phyloP scores from a whole-genome alignment of 805 yeast genomes.

The Lipomyces sp. region DNA sequence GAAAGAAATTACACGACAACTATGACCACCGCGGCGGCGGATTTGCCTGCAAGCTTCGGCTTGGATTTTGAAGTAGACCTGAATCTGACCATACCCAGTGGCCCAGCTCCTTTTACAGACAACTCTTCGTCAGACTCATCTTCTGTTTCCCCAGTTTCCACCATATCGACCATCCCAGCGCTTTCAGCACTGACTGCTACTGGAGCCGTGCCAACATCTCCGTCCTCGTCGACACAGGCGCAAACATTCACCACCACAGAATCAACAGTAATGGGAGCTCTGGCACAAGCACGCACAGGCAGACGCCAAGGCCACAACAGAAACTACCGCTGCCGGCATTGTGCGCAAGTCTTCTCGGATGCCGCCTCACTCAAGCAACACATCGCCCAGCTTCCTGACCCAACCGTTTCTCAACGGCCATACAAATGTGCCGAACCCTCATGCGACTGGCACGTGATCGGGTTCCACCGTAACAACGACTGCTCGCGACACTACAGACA shows the following conservation, averaged over 20 bases:
- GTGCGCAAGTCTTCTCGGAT: slow-evolving; percentile 17
- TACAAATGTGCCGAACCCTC: slow-evolving; percentile 28
- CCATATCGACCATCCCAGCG: background rate
- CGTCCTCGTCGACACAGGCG: background rate
- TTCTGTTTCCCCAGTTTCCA: background rate
- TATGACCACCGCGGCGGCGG: background rate
- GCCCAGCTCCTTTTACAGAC: background rate
- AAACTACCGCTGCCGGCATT: slow-evolving; percentile 34
- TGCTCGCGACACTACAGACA: slow-evolving; percentile 34
- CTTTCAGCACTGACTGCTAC: background rate
- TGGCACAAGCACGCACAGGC: background rate
- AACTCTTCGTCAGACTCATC: background rate
- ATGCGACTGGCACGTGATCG: slow-evolving; percentile 36
- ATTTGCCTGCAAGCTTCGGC: background rate
- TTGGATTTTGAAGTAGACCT: background rate
- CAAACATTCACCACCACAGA: background rate
- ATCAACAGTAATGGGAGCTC: background rate
- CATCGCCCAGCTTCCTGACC: slow-evolving; percentile 20
- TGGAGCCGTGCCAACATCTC: background rate
- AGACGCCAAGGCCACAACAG: slow-evolving; percentile 28
- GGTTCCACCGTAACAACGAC: slow-evolving; percentile 35
- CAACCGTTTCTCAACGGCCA: slow-evolving; percentile 27
- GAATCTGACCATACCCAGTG: background rate
- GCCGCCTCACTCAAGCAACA: slow-evolving; percentile 24
- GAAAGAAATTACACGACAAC: background rate